phyloP scores from a whole-genome alignment of 2,329 filamentous ascomycete genomes.

The Xylariales sp. region DNA sequence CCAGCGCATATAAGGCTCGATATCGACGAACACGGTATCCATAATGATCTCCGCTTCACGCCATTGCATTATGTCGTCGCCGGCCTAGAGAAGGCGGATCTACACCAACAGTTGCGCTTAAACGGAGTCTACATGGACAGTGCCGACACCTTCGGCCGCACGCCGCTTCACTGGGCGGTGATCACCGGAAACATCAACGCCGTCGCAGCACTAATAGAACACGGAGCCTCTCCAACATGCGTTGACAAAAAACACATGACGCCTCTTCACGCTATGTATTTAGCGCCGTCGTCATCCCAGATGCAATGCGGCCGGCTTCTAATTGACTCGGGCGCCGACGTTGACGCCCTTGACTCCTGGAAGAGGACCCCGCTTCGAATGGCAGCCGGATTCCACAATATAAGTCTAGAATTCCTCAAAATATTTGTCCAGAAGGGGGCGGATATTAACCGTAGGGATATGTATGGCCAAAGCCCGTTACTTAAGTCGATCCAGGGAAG shows the following conservation, averaged over 20 bases:
- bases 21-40: too few species aligned
- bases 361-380: too few species aligned
- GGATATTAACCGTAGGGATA: constrained; percentile 1
- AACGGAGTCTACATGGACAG: neutral
- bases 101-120: constrained; percentile 5
- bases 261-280: neutral
- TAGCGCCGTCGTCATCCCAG: too few species aligned
- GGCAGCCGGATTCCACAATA: too few species aligned
- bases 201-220: constrained; percentile 1
- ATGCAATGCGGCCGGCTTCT: too few species aligned
- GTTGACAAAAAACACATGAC: constrained; percentile 1
- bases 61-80: constrained; percentile 2
- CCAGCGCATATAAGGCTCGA: too few species aligned
- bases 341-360: too few species aligned
- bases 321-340: too few species aligned
- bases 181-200: neutral
- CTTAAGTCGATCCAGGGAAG: constrained; percentile 4
- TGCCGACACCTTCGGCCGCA: neutral
- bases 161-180: constrained; percentile 2
- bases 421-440: neutral
- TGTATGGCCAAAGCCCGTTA: constrained; percentile 1
- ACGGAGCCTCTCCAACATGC: neutral
- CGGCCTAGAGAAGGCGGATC: constrained; percentile 5
- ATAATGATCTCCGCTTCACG: neutral
- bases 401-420: too few species aligned